These are phyloP conservation scores for Podospora tetraspora DNA, from an alignment of 495 filamentous ascomycete species.

Conservation along the genomic window DNA sequence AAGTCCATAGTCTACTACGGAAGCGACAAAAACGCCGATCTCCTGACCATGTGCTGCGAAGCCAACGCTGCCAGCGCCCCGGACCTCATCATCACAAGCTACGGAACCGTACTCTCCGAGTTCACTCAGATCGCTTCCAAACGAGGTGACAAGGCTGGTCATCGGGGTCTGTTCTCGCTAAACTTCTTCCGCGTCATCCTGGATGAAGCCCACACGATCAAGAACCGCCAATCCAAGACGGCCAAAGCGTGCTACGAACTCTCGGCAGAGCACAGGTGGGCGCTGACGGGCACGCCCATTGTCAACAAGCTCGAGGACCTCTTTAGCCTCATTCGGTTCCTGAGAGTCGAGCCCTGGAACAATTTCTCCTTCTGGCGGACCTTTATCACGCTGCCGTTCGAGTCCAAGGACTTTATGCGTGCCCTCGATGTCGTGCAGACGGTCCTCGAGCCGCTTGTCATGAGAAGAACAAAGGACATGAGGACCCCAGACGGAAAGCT, in stretches of 20 bases:
- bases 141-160: slow-evolving; percentile 50
- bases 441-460: slow-evolving; percentile 90
- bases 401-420: slow-evolving; percentile 86
- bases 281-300: slow-evolving; percentile 90
- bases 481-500: slow-evolving; percentile 86
- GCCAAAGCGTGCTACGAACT: slow-evolving; percentile 91
- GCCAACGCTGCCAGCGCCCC: slow-evolving; percentile 70
- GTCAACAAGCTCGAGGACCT: slow-evolving; percentile 95
- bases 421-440: slow-evolving; percentile 97
- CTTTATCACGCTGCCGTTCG: slow-evolving; percentile 95
- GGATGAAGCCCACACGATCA: slow-evolving; percentile 92
- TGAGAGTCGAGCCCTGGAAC: slow-evolving; percentile 92
- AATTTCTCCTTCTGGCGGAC: slow-evolving; percentile 99
- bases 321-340: slow-evolving; percentile 88
- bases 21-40: slow-evolving; percentile 67
- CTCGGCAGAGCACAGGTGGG: slow-evolving; percentile 81
- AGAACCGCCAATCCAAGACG: slow-evolving; percentile 84
- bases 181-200: slow-evolving; percentile 93
- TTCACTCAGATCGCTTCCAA: slow-evolving; percentile 62
- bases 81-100: slow-evolving; percentile 91
- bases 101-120: slow-evolving; percentile 86
- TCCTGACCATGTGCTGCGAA: slow-evolving; percentile 70
- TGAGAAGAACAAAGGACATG: slow-evolving; percentile 95
- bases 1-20: slow-evolving; percentile 90
- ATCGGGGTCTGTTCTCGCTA: slow-evolving; percentile 79